Conservation (phyloP, 2,329 filamentous ascomycete genomes). For the Fusarium algeriense region DNA sequence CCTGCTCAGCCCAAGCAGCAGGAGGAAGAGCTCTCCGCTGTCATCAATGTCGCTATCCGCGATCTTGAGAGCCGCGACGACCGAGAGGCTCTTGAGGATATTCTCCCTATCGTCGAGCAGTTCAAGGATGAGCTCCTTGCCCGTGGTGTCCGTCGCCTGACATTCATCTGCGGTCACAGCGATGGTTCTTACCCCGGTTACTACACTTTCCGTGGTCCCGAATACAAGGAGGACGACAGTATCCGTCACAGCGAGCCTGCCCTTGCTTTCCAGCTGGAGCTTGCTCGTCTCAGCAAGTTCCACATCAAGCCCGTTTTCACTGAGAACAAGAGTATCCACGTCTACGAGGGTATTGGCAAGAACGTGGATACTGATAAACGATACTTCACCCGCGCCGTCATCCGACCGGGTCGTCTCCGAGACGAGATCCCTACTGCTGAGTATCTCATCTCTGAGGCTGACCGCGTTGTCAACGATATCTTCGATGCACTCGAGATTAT, state of each 20-base stretch:
- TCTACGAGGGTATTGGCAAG: conserved; percentile 97
- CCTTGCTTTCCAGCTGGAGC: conserved; percentile 97
- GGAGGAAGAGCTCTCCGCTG: conserved; percentile 84
- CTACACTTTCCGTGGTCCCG: conserved; percentile 96
- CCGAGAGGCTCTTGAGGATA: conserved; percentile 80
- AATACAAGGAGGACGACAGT: conserved; percentile 90
- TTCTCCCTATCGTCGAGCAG: conserved; percentile 80
- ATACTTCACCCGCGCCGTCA: conserved; percentile 97
- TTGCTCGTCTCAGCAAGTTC: conserved; percentile 94
- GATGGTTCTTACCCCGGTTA: conserved; percentile 96
- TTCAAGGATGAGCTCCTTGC: conserved; percentile 86
- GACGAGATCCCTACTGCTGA: conserved; percentile 99
- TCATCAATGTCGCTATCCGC: conserved; percentile 91
- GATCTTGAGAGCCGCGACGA: conserved; percentile 89
- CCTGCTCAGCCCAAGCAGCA: conserved; percentile 51
- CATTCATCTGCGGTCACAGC: conserved; percentile 95
- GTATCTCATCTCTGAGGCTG: conserved; percentile 97
- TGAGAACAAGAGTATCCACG: conserved; percentile 98
- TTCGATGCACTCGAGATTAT: conserved; percentile 98
- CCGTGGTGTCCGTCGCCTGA: conserved; percentile 87
- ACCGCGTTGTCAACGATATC: conserved; percentile 97
- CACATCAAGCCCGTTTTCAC: conserved; percentile 98
- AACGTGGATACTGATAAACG: conserved; percentile 96
- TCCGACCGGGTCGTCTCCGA: conserved; percentile 91
- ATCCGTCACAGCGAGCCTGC: conserved; percentile 98